phyloP scores from a whole-genome alignment of 2,329 filamentous ascomycete species.

The Ascochyta koolunga region DNA sequence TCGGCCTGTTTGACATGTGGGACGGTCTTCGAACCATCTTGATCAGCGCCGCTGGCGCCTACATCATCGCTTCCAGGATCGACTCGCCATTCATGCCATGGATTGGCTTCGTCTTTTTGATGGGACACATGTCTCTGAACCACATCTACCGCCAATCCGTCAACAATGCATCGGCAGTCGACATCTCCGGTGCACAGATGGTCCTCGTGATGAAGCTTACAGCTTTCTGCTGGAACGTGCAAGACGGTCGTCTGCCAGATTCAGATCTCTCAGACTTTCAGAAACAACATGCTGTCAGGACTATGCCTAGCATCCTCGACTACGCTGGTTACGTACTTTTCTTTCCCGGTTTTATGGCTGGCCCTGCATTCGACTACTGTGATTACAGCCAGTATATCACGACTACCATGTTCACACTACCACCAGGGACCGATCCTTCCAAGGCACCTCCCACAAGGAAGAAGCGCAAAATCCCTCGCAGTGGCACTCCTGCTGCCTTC shows the following conservation, averaged over 20 bases:
- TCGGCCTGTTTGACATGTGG: slow-evolving; percentile 95
- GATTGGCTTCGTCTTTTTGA: slow-evolving; percentile 90
- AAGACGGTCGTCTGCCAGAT: slow-evolving; percentile 82
- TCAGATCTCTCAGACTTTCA: slow-evolving; percentile 85
- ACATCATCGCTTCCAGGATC: slow-evolving; percentile 81
- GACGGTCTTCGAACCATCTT: slow-evolving; percentile 77
- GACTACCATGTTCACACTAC: slow-evolving; percentile 90
- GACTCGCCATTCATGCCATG: slow-evolving; percentile 96
- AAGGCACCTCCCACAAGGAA: slow-evolving; percentile 86
- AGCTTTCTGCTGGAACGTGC: slow-evolving; percentile 97
- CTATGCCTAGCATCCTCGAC: slow-evolving; percentile 78
- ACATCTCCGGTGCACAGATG: slow-evolving; percentile 96
- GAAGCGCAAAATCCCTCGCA: slow-evolving; percentile 90
- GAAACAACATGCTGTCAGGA: slow-evolving; percentile 76
- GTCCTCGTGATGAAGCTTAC: slow-evolving; percentile 97
- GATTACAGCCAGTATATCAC: slow-evolving; percentile 94
- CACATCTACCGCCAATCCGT: slow-evolving; percentile 82
- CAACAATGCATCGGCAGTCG: slow-evolving; percentile 70
- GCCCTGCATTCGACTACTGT: slow-evolving; percentile 91
- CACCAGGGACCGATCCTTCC: slow-evolving; percentile 77
- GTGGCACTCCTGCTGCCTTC: slow-evolving; percentile 79
- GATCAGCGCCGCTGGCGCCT: slow-evolving; percentile 79
- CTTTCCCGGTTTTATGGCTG: slow-evolving; percentile 88
- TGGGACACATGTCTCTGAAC: slow-evolving; percentile 92
- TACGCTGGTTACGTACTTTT: slow-evolving; percentile 91